Percentiles rank a stretch among this genome's conserved stretches.
These are phyloP conservation scores for Xylaria sp. DNA, from an alignment of 2,329 filamentous ascomycete species.

Conservation along the genomic window DNA sequence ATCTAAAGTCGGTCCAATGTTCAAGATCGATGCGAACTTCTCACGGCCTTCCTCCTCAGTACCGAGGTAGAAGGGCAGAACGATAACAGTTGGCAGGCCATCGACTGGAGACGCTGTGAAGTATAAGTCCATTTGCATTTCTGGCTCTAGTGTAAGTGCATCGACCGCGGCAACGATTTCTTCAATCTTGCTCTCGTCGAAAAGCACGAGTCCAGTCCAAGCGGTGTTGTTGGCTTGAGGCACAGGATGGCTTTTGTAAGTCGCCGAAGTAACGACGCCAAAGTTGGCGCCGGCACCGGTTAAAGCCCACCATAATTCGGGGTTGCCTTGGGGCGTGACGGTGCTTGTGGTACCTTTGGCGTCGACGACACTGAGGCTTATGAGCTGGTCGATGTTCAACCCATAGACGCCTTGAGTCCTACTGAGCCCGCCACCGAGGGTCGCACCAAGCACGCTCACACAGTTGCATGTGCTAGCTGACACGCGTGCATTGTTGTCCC, in stretches of 20 bases:
- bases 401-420: conserved; percentile 24
- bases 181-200: conserved; percentile 38
- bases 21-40: conserved; percentile 45
- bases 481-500: conserved; percentile 29
- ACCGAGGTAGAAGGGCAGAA: conserved; percentile 42
- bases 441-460: conserved; percentile 27
- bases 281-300: conserved; percentile 32
- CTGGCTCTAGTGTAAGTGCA: conserved; percentile 42
- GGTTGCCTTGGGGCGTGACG: conserved; percentile 16
- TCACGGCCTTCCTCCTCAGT: conserved; percentile 38
- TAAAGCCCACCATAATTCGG: conserved; percentile 33
- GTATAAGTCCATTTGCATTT: conserved; percentile 45
- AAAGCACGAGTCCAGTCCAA: conserved; percentile 36
- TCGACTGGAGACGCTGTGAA: conserved; percentile 35
- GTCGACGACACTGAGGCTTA: conserved; percentile 26
- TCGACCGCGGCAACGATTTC: conserved; percentile 45
- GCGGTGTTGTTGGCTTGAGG: conserved; percentile 30
- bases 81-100: conserved; percentile 33
- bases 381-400: conserved; percentile 27
- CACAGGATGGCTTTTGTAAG: conserved; percentile 21
- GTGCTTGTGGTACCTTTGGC: conserved; percentile 15
- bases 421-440: conserved; percentile 28
- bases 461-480: conserved; percentile 22
- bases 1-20: conserved; percentile 40
- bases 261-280: conserved; percentile 30